Evolutionary conservation across 345 rosid species (phyloP), one percentile per base, ranked within the genome.

Genomic region (Arabidopsis arenosa): DNA sequence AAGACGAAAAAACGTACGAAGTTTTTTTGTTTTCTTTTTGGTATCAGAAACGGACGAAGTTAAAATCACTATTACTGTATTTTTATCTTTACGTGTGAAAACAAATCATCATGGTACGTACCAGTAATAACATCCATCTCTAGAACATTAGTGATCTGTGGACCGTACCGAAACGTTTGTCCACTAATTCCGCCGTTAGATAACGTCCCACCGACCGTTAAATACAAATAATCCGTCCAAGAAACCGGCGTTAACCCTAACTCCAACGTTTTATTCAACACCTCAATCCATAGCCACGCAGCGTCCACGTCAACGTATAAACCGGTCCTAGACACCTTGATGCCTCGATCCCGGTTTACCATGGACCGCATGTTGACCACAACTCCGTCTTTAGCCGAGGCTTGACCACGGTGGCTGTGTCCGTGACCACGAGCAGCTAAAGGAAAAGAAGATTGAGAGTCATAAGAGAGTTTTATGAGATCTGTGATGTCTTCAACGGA

Each of bases 101-200:
- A 70, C 4, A 2, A n/a, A n/a, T n/a, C n/a, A 14, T 15, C 14
- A 28, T 58, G 40, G 44, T 72, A 54, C 78, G n/a, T 88, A 95
- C 99, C 99, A 9, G 96, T 95, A 14, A 95, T 60, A 66, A 95
- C 93, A 75, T 95, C 99, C 83, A 95, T 32, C 86, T 92, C 96
- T 15, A 77, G 70, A 51, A 89, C 98, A 66, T 95, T 95, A 80
- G 83, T 86, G 82, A 95, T 90, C 79, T 92, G 99, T 41, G 99
- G 99, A 65, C 99, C 98, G 32, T 80, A 81, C 7, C 90, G 91
- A 78, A 90, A 95, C 23, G 88, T 82, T 49, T 90, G 97, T 21
- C 99, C 99, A 54, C 99, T 84, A 5, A 95, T 92, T 57, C 99
- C 99, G 4, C 88, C 98, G 54, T 92, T 92, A 9, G 98, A 89